Evolutionary conservation across 805 yeast species (phyloP), one percentile per base, ranked within the genome.

Genomic region (Saccharomycopsis malanga): DNA sequence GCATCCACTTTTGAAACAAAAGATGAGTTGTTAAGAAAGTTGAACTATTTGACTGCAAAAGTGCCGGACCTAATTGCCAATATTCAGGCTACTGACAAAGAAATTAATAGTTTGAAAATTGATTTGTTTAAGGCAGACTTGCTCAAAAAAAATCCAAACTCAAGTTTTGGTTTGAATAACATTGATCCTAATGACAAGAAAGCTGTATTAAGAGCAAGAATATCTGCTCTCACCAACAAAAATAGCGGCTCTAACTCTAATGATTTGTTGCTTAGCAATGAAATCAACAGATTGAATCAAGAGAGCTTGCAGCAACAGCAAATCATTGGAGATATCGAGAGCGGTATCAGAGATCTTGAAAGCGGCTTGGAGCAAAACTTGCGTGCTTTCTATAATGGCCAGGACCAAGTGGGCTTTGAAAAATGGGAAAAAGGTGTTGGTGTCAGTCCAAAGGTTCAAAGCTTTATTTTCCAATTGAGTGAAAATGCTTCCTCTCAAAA

Each of bases 141-240:
- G 53, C 71, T 69, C 42, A 76, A 73, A 55, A 77, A 77, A 53
- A 74, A 84, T 57, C 96, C 96, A 9, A 73, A 78, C 2, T 72
- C 81, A 2, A 72, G 87, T 64, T 69, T 72, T 23, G 97, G 96
- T 3, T 77, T 25, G 4, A 34, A 24, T 14, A 32, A 24, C 14
- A 35, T 93, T 4, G 98, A 97, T 5, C 83, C 87, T 40, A 79
- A 83, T 58, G 97, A 97, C 25, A 78, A 79, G 50, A 83, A 84
- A 59, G 94, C 91, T 35, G 66, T 80, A 48, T 70, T 93, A 56
- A 79, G 81, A 53, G 85, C 89, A 43, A 76, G 95, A 56, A 88
- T 91, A 95, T 95, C 96, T 24, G 87, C 91, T 3, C 73, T 91
- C 57, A 89, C 97, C 0, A 96, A 96, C 4, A 83, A 80, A 57